Conservation (phyloP, 2,329 filamentous ascomycete genomes). For the Botrytis byssoidea region DNA sequence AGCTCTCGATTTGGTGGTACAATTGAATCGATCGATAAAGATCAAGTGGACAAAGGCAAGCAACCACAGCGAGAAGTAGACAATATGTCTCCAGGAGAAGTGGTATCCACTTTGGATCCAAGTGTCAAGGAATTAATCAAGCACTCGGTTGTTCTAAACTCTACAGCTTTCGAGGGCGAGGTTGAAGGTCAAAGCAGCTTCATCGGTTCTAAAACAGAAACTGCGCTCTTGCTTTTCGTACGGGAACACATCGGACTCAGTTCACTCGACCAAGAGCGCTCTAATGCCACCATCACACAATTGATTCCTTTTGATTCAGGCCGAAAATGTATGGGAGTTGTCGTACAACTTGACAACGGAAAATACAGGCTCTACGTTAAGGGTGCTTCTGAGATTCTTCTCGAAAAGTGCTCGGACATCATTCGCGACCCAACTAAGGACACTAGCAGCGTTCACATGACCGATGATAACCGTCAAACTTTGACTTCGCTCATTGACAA, state of each 20-base stretch:
- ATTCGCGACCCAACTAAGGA: slow-evolving; percentile 59
- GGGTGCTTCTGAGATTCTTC: slow-evolving; percentile 53
- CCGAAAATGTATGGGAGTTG: slow-evolving; percentile 68
- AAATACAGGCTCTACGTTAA: slow-evolving; percentile 51
- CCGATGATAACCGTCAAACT: slow-evolving; percentile 54
- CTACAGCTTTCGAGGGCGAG: slow-evolving; percentile 67
- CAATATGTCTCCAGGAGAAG: slow-evolving; percentile 36
- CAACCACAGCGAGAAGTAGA: slow-evolving; percentile 30
- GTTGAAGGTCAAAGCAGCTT: slow-evolving; percentile 59
- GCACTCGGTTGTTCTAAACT: slow-evolving; percentile 66
- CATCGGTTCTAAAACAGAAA: slow-evolving; percentile 76
- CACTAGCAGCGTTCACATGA: slow-evolving; percentile 52
- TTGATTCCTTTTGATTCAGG: slow-evolving; percentile 44
- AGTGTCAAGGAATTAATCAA: slow-evolving; percentile 47
- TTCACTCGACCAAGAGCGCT: slow-evolving; percentile 57
- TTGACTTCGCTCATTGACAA: slow-evolving; percentile 56
- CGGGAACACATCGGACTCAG: slow-evolving; percentile 64
- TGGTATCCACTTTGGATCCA: slow-evolving; percentile 33
- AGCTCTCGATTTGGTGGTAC: slow-evolving; percentile 52
- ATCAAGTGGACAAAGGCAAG: slow-evolving; percentile 31
- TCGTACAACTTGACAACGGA: slow-evolving; percentile 51
- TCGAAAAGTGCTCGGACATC: slow-evolving; percentile 47
- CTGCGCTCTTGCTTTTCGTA: slow-evolving; percentile 69
- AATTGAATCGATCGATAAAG: slow-evolving; percentile 34
- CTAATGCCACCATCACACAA: slow-evolving; percentile 58